These are phyloP conservation scores for Bipolaris victoriae DNA, from an alignment of 2,329 filamentous ascomycete genomes.

Conservation along the genomic window DNA sequence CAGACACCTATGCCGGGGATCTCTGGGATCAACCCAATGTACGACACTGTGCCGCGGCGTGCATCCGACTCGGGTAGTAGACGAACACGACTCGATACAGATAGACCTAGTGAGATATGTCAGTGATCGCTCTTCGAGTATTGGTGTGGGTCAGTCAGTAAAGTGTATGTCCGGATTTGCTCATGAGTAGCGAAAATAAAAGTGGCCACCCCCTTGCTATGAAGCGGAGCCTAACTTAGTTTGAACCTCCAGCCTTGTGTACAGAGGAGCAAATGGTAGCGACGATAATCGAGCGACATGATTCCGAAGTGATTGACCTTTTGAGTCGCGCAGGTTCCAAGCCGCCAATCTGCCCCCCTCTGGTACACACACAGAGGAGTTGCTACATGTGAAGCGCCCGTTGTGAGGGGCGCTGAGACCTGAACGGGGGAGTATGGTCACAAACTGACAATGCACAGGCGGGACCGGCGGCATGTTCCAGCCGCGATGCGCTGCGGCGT, in stretches of 20 bases:
- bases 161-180: background rate
- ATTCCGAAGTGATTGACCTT: background rate
- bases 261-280: background rate
- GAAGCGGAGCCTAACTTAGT: background rate
- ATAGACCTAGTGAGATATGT: constrained; percentile 31
- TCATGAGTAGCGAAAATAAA: constrained; percentile 1
- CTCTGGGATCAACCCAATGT: constrained; percentile 75
- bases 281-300: background rate
- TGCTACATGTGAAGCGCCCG: constrained; percentile 19
- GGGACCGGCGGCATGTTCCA: constrained; percentile 10
- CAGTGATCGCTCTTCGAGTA: background rate
- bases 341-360: constrained; percentile 4
- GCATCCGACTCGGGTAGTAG: constrained; percentile 67
- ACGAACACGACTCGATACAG: constrained; percentile 42
- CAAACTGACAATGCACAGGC: constrained; percentile 22
- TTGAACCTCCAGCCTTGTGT: background rate
- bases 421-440: constrained; percentile 26
- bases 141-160: constrained; percentile 1
- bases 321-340: background rate
- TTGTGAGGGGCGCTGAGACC: constrained; percentile 25
- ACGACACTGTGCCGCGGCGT: constrained; percentile 72
- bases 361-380: constrained; percentile 20
- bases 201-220: background rate
- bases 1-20: constrained; percentile 70
- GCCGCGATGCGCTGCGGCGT: constrained; percentile 15